These are phyloP conservation scores for Aspergillus sergii DNA, from an alignment of 2,329 filamentous ascomycete species.

Conservation along the genomic window DNA sequence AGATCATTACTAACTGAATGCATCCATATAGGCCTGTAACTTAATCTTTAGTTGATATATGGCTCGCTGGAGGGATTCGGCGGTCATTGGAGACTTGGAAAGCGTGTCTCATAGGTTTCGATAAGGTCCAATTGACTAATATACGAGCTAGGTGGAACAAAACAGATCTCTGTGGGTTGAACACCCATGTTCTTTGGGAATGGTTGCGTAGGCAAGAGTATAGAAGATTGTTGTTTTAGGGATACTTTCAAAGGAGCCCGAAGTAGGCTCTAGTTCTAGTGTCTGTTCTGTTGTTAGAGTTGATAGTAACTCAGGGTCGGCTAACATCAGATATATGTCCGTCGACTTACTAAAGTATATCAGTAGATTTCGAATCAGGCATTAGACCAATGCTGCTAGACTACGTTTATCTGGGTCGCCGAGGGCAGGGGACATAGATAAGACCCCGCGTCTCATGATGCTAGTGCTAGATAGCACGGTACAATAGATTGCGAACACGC, in stretches of 20 bases:
- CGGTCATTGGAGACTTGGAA: background rate
- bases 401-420: too few species aligned
- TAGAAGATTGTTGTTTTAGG: background rate
- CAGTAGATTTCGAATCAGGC: background rate
- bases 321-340: background rate
- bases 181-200: background rate
- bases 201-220: background rate
- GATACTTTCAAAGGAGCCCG: too few species aligned
- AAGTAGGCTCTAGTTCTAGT: too few species aligned
- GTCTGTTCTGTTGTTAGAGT: too few species aligned
- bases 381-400: background rate
- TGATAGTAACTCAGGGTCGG: too few species aligned
- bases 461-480: too few species aligned
- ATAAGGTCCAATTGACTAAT: background rate
- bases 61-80: background rate
- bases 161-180: background rate
- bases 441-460: background rate
- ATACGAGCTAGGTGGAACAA: background rate
- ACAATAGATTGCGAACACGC: background rate
- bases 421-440: background rate
- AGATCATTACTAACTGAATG: background rate
- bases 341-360: background rate
- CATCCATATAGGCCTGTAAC: background rate
- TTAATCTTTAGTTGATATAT: background rate
- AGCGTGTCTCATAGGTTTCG: background rate